Conservation (phyloP, 2,329 filamentous ascomycete species). For the Thermochaetoides dissita region DNA sequence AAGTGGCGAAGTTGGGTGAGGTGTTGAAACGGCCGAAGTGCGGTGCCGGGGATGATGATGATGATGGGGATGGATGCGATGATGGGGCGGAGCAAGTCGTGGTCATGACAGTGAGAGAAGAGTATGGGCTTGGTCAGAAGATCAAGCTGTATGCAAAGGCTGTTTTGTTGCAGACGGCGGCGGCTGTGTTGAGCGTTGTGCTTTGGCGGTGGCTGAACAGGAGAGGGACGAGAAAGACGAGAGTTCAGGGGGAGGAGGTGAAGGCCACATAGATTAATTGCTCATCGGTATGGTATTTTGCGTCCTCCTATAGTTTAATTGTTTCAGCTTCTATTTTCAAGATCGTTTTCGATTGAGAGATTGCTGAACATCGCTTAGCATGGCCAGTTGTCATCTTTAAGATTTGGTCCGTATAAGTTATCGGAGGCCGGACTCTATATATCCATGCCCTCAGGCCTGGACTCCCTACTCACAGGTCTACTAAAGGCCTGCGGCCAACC, state of each 20-base stretch:
- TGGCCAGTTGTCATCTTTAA: too few relatives aligned
- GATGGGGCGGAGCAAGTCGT: neutral
- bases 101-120: neutral
- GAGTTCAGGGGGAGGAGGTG: neutral
- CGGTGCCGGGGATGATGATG: neutral
- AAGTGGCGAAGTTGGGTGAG: conserved; percentile 54
- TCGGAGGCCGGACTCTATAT: too few relatives aligned
- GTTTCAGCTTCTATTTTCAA: too few relatives aligned
- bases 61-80: neutral
- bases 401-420: too few relatives aligned
- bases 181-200: conserved; percentile 5
- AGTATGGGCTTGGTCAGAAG: neutral
- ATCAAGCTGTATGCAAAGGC: conserved; percentile 9
- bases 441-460: too few relatives aligned
- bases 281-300: too few relatives aligned
- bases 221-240: conserved; percentile 1
- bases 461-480: conserved; percentile 1
- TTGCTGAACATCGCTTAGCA: too few relatives aligned
- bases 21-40: conserved; percentile 31
- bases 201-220: conserved; percentile 7
- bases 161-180: conserved; percentile 8
- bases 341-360: too few relatives aligned
- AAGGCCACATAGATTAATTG: neutral
- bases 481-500: conserved; percentile 2
- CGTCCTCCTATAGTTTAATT: too few relatives aligned